Percentiles rank a stretch among this genome's conserved stretches.
Evolutionary conservation across 1,284 basidiomycete species (phyloP).

Genomic region (Cystobasidium pallidum): DNA sequence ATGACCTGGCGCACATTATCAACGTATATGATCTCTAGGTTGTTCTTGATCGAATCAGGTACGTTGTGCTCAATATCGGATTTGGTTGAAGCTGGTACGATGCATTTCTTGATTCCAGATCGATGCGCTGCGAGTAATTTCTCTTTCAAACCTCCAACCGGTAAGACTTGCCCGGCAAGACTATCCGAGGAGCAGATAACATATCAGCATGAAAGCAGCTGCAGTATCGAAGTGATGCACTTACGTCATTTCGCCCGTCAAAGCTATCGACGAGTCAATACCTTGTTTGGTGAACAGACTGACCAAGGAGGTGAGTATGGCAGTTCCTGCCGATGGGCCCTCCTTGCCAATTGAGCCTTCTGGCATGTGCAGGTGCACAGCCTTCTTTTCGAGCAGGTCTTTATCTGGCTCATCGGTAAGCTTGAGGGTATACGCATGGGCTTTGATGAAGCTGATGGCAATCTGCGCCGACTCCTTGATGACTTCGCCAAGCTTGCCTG

Average conservation of each 20-base stretch:
- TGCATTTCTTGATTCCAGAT: constrained; percentile 75
- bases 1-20: constrained; percentile 69
- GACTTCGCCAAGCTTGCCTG: constrained; percentile 76
- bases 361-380: constrained; percentile 85
- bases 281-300: constrained; percentile 41
- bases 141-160: constrained; percentile 60
- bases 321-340: constrained; percentile 67
- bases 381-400: constrained; percentile 75
- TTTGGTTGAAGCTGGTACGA: constrained; percentile 83
- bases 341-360: constrained; percentile 75
- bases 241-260: constrained; percentile 69
- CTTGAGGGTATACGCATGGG: constrained; percentile 76
- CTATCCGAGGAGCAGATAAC: neutral
- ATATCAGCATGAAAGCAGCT: constrained; percentile 4
- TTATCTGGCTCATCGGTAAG: constrained; percentile 70
- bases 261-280: constrained; percentile 24
- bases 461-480: constrained; percentile 88
- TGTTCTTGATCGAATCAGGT: constrained; percentile 88
- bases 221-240: constrained; percentile 39
- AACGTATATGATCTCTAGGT: constrained; percentile 89
- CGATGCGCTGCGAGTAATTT: constrained; percentile 82
- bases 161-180: constrained; percentile 85
- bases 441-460: constrained; percentile 71
- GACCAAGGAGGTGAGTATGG: constrained; percentile 80
- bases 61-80: constrained; percentile 92